Evolutionary conservation across 164 flowering plant species (phyloP).

Genomic region (Aristolochia contorta): DNA sequence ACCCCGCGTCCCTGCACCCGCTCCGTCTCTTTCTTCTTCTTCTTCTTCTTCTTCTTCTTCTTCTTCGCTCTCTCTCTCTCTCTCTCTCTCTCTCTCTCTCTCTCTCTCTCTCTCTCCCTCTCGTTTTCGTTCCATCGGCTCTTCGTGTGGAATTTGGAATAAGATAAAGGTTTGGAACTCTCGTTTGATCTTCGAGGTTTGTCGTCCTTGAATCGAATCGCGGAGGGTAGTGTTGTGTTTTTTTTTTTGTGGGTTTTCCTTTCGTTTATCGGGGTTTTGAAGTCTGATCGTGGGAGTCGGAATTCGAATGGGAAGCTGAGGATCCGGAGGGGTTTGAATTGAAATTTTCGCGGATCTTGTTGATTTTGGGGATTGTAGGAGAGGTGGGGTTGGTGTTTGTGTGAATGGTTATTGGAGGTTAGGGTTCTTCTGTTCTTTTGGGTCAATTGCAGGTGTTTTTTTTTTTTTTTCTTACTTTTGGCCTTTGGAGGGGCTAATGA

Average conservation of each 20-base stretch:
- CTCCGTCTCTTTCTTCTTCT: too few species aligned
- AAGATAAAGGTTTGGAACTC: background rate
- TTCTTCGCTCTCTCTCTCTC: background rate
- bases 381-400: background rate
- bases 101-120: too few species aligned
- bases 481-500: background rate
- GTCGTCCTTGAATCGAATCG: background rate
- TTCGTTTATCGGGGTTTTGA: background rate
- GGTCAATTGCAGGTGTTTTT: background rate
- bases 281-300: background rate
- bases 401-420: background rate
- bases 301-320: background rate
- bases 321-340: background rate
- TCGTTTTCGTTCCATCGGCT: background rate
- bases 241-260: background rate
- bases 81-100: background rate
- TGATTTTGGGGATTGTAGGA: too few species aligned
- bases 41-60: too few species aligned
- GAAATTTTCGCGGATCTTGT: background rate
- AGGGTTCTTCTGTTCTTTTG: background rate
- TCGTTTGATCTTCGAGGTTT: background rate
- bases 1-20: too few species aligned
- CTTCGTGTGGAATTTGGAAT: background rate
- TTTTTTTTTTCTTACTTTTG: background rate
- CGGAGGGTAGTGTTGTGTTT: background rate